A percentile compares a stretch with the other conserved stretches of the same genome.
phyloP scores from a whole-genome alignment of 192 early-diverging fungal genomes.

The Gaertneriomyces sp. region DNA sequence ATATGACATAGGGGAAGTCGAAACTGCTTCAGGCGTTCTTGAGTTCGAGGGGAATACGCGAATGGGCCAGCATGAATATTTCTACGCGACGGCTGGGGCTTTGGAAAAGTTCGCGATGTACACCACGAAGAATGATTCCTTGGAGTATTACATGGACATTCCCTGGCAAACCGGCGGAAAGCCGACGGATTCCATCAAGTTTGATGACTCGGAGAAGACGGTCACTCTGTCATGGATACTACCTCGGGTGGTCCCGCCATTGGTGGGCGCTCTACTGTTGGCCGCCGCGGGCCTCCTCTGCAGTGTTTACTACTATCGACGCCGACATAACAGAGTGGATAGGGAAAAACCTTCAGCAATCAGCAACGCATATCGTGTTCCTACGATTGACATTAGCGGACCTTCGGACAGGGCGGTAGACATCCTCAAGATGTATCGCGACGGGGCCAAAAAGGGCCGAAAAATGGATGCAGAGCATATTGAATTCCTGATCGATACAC shows the following conservation, averaged over 20 bases:
- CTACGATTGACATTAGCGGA: slow-evolving; percentile 16
- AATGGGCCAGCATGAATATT: not conserved
- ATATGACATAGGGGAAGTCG: not conserved
- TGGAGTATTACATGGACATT: not conserved
- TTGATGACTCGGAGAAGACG: not conserved
- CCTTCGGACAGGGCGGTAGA: slow-evolving; percentile 27
- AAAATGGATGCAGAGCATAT: slow-evolving; percentile 16
- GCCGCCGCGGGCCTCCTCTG: not conserved
- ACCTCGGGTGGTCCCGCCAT: not conserved
- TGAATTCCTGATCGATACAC: slow-evolving; percentile 29
- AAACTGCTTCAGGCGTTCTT: slow-evolving; percentile 9
- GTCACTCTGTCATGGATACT: not conserved
- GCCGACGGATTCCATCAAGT: not conserved
- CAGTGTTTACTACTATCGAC: not conserved
- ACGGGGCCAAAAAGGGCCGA: not conserved
- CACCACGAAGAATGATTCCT: not conserved
- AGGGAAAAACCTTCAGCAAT: not conserved
- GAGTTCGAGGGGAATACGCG: slow-evolving; percentile 7
- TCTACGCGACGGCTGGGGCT: not conserved
- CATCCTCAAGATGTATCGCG: slow-evolving; percentile 10
- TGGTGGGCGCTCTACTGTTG: not conserved
- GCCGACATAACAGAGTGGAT: not conserved
- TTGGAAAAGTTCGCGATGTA: not conserved
- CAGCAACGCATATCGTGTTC: not conserved
- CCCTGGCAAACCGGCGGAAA: slow-evolving; percentile 1